Conservation (phyloP, 2,329 filamentous ascomycete species). For the Westerdykella aurantiaca region DNA sequence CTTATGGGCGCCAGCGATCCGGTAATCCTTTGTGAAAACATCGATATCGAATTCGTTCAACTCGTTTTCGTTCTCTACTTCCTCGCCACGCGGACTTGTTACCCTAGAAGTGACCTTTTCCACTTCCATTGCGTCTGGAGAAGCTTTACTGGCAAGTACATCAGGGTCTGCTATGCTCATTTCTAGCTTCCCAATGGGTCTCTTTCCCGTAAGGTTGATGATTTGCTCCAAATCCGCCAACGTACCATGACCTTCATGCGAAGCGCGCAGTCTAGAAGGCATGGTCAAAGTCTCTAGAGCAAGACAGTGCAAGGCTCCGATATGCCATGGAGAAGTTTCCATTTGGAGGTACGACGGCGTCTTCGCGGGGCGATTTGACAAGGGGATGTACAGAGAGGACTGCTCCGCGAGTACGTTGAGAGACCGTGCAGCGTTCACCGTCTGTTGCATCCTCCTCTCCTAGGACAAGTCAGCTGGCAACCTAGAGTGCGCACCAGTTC, state of each 20-base stretch:
- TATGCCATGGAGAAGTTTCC: conserved; percentile 71
- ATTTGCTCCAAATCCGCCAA: conserved; percentile 60
- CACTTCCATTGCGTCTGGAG: conserved; percentile 12
- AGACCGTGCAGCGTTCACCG: conserved; percentile 69
- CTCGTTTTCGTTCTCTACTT: conserved; percentile 11
- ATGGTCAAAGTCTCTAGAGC: conserved; percentile 75
- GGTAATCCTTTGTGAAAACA: conserved; percentile 28
- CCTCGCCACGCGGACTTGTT: conserved; percentile 13
- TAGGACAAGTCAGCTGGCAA: conserved; percentile 25
- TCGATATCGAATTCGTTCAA: conserved; percentile 32
- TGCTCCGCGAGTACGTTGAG: conserved; percentile 63
- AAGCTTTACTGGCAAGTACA: conserved; percentile 19
- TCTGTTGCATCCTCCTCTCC: conserved; percentile 59
- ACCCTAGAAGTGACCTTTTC: conserved; percentile 22
- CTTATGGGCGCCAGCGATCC: conserved; percentile 7
- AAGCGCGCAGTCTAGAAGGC: conserved; percentile 60
- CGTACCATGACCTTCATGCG: conserved; percentile 42
- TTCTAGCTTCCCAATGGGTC: conserved; percentile 68
- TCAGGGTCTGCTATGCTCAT: conserved; percentile 53
- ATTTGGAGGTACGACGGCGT: conserved; percentile 56
- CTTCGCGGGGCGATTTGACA: conserved; percentile 54
- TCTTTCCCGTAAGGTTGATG: conserved; percentile 70
- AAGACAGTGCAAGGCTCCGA: conserved; percentile 67
- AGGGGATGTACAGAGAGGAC: conserved; percentile 71
- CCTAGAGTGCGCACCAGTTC: background rate